phyloP scores from a whole-genome alignment of 768 basidiomycete genomes.

The Leccinum olivaceopallidum region DNA sequence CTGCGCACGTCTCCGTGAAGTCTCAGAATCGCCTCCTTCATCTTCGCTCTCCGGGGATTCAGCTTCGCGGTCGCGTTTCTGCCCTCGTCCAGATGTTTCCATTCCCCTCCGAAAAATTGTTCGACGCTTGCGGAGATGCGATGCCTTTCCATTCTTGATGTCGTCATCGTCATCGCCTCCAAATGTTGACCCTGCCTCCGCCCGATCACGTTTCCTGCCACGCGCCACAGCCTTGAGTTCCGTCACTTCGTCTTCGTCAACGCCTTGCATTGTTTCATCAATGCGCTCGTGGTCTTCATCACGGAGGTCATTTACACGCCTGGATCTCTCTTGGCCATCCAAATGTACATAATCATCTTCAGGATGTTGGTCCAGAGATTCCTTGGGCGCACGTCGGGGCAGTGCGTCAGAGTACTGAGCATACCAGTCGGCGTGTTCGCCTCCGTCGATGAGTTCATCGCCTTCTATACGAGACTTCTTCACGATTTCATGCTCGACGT shows the following conservation, averaged over 20 bases:
- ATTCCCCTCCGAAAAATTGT: conserved; percentile 55
- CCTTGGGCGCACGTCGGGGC: conserved; percentile 49
- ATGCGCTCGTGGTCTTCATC: conserved; percentile 47
- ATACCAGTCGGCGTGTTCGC: conserved; percentile 47
- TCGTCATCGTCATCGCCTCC: conserved; percentile 55
- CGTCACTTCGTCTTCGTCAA: conserved; percentile 43
- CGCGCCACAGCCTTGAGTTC: conserved; percentile 38
- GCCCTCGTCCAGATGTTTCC: conserved; percentile 49
- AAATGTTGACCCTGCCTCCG: conserved; percentile 70
- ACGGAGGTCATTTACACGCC: conserved; percentile 39
- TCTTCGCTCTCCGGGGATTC: conserved; percentile 43
- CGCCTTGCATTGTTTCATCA: conserved; percentile 36
- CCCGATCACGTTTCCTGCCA: conserved; percentile 77
- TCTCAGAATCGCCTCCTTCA: conserved; percentile 16
- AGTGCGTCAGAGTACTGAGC: conserved; percentile 28
- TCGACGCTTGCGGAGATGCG: conserved; percentile 56
- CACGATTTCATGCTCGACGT: conserved; percentile 39
- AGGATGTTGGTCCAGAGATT: conserved; percentile 44
- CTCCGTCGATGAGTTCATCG: conserved; percentile 48
- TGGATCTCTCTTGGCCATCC: conserved; percentile 45
- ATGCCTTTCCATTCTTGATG: conserved; percentile 41
- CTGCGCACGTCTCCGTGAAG: conserved; percentile 6
- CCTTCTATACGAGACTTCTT: conserved; percentile 58
- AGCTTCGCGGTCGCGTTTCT: conserved; percentile 65
- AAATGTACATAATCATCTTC: conserved; percentile 41